Base-by-base conservation (phyloP, 148 eudicot genomes). In the Pharnaceum exiguum region DNA sequence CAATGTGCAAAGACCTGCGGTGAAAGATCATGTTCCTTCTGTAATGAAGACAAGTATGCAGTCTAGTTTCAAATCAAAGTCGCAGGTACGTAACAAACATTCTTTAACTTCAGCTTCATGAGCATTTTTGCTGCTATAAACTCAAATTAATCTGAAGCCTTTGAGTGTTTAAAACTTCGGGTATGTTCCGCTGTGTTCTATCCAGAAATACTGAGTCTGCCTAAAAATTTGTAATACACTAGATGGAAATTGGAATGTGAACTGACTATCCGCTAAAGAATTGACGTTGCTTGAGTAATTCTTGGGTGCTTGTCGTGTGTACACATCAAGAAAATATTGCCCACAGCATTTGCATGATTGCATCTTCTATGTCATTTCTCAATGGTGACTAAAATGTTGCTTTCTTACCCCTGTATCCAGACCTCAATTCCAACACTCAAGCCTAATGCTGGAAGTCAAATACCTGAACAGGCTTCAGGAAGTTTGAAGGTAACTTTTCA, bases 401-500 rank as follows among this genome's bases (percentile, higher is more conserved):
- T 35, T 7, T 30, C 43, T 51, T 29, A 59, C 32, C 11, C 51
- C 46, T 24, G 23, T 57, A 63, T 56, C 15, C 78, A 83, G 74
- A 67, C 55, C 26, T 35, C 74, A 69, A 33, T 21, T 31, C 50
- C 30, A 27, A 40, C 30, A 10, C 50, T 58, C 28, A 60, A 57
- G 46, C 63, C 68, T 62, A 68, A 76, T 32, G 27, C 55, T 36
- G 60, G 59, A 51, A 26, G 46, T 44, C 55, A 7, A 29, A 21
- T 31, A 43, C 62, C 59, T 48, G 43, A 55, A 39, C 73, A 72
- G 6, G 5, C 4, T 29, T 38, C 61, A 11, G 65, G 71, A 43
- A 75, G 74, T 68, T 62, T 64, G 45, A 74, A 70, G 78, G 82
- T 40, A 72, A 36, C 56, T 68, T 55, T 59, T 55, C 33, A 27